These are phyloP conservation scores for Purshia tridentata DNA, from an alignment of 306 rosid species.

Conservation along the genomic window DNA sequence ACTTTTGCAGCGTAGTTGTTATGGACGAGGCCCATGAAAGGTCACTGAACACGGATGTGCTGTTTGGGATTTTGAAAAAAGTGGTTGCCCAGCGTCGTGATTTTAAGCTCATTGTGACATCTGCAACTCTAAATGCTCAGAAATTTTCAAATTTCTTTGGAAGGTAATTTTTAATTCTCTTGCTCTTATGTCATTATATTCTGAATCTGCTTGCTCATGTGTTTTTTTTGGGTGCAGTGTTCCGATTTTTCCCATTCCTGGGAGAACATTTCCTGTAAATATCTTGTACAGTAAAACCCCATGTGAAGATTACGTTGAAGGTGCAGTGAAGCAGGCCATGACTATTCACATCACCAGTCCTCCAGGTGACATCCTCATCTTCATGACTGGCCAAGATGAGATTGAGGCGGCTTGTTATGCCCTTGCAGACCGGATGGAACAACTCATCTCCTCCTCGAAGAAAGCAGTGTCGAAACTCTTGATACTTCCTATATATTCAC, in stretches of 20 bases:
- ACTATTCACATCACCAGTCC: slow-evolving; percentile 97
- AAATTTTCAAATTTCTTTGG: slow-evolving; percentile 94
- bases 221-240: slow-evolving; percentile 58
- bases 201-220: slow-evolving; percentile 16
- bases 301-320: slow-evolving; percentile 95
- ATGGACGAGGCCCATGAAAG: slow-evolving; percentile 99
- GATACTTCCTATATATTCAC: slow-evolving; percentile 97
- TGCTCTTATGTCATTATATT: background rate
- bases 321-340: slow-evolving; percentile 98
- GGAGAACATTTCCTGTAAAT: slow-evolving; percentile 96
- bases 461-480: slow-evolving; percentile 82
- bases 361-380: slow-evolving; percentile 93
- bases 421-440: slow-evolving; percentile 91
- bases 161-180: slow-evolving; percentile 54
- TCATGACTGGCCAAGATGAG: slow-evolving; percentile 99
- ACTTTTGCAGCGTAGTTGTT: slow-evolving; percentile 76
- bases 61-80: slow-evolving; percentile 89
- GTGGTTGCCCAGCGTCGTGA: slow-evolving; percentile 96
- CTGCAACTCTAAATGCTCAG: slow-evolving; percentile 92
- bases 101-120: slow-evolving; percentile 93
- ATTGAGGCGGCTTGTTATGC: slow-evolving; percentile 97
- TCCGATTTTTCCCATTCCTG: slow-evolving; percentile 85
- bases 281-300: slow-evolving; percentile 86
- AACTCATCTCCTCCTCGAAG: slow-evolving; percentile 64
- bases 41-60: slow-evolving; percentile 90